These are phyloP conservation scores for Paulownia fortunei DNA, from an alignment of 257 asterid species.

Conservation along the genomic window DNA sequence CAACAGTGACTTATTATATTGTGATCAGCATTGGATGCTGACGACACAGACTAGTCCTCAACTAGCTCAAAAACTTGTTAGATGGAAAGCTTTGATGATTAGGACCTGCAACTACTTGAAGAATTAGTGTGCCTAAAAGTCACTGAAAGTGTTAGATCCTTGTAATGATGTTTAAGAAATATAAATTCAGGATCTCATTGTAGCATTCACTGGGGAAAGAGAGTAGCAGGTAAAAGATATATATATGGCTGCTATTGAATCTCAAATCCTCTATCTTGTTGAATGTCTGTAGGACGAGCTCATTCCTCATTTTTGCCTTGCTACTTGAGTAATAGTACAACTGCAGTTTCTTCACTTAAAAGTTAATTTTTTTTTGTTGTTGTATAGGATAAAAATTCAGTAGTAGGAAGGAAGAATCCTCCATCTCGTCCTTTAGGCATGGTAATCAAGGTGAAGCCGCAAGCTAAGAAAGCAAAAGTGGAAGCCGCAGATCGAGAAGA, in stretches of 20 bases:
- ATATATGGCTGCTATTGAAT: neutral
- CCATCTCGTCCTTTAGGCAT: conserved; percentile 53
- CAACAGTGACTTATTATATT: neutral
- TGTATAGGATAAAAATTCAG: conserved; percentile 54
- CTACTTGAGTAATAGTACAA: neutral
- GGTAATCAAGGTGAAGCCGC: conserved; percentile 75
- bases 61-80: neutral
- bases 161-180: neutral
- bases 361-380: neutral
- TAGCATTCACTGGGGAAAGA: too few relatives aligned
- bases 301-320: neutral
- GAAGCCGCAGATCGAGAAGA: conserved; percentile 38
- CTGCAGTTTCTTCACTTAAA: neutral
- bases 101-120: neutral
- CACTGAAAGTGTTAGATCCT: neutral
- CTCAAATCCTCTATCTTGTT: neutral
- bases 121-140: neutral
- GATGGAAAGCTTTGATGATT: neutral
- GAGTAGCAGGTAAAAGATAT: neutral
- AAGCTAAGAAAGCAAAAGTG: conserved; percentile 78
- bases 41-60: too few relatives aligned
- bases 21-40: too few relatives aligned
- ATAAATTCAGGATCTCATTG: neutral
- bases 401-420: conserved; percentile 54
- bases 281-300: neutral